phyloP scores from a whole-genome alignment of 805 yeast genomes.

The Teunomyces kruisii region DNA sequence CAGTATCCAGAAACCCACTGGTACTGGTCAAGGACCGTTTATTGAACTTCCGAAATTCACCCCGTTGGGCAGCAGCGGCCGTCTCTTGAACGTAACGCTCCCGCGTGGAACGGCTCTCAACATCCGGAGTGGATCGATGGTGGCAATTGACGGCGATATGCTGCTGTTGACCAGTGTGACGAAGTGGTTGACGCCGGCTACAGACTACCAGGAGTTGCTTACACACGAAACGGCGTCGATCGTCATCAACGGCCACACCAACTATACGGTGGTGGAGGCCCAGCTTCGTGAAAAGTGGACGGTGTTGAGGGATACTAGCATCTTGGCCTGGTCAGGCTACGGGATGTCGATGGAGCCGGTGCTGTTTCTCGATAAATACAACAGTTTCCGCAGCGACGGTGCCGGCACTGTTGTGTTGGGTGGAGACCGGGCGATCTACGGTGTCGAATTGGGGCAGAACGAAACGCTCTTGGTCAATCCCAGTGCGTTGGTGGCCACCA shows the following conservation, averaged over 20 bases:
- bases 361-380: conserved; percentile 18
- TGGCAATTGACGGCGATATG: conserved; percentile 47
- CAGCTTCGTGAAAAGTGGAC: conserved; percentile 41
- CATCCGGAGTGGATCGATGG: conserved; percentile 37
- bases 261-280: conserved; percentile 37
- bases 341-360: conserved; percentile 22
- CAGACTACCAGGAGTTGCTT: conserved; percentile 33
- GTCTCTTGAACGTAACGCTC: conserved; percentile 42
- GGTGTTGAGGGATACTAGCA: conserved; percentile 31
- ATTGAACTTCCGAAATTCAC: conserved; percentile 42
- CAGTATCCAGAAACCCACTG: conserved; percentile 24
- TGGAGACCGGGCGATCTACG: conserved; percentile 40
- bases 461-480: conserved; percentile 43
- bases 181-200: conserved; percentile 7
- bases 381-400: conserved; percentile 31
- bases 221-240: conserved; percentile 30
- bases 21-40: conserved; percentile 48
- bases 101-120: conserved; percentile 42
- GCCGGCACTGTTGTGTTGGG: conserved; percentile 41
- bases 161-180: conserved; percentile 19
- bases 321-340: conserved; percentile 52
- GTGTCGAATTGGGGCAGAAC: conserved; percentile 29
- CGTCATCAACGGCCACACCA: conserved; percentile 34
- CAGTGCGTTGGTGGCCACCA: conserved; percentile 36
- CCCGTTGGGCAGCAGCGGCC: conserved; percentile 39